Evolutionary conservation across 228 moss, liverwort and hornwort species (phyloP), one percentile per base, ranked within the genome.

Genomic region (Sphagnum magellanicum): DNA sequence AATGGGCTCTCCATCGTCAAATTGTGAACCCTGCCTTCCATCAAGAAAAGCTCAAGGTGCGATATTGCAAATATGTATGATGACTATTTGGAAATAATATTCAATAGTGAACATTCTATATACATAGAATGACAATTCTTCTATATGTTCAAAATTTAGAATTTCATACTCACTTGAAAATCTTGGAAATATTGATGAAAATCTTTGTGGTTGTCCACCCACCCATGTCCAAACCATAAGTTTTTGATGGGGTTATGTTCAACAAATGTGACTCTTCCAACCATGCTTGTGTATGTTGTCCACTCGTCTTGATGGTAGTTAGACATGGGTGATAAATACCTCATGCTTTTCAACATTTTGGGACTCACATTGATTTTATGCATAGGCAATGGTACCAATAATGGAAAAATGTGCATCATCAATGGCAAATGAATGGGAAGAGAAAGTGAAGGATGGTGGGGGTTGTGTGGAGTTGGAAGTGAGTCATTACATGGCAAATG

Each of bases 1-100:
- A 63, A 50, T 77, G 77, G 77, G 53, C 64, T 8, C 72, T 72
- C 50, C 72, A 72, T 46, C 65, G 72, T 9, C 72, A 55, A 13
- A 52, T 71, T 6, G 59, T 68, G 51, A 53, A 65, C 16, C 77
- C 77, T 16, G 72, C 68, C 32, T 77, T 77, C 11, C 77, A 73
- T 15, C 68, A 57, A 6, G 12, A 69, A 5, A 48, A 63, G 6
- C 50, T 74, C 57, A 62, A 74, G 74, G 74, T 74, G 16, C 17
- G 51, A 51, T 8, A 15, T 65, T 65, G 64, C 13, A 6, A 65
- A 10, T 4, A 5, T 47, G 4, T 12, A 12, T 4, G 4, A 13
- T 32, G 32, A 32, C 3, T 32, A 32, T 32, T 32, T 32, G 32
- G 32, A 32, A 14, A 16, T 46, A 5, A 16, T 51, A 16, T 50